Conservation (phyloP, 2,329 filamentous ascomycete genomes). For the Pyrenophora graminea region DNA sequence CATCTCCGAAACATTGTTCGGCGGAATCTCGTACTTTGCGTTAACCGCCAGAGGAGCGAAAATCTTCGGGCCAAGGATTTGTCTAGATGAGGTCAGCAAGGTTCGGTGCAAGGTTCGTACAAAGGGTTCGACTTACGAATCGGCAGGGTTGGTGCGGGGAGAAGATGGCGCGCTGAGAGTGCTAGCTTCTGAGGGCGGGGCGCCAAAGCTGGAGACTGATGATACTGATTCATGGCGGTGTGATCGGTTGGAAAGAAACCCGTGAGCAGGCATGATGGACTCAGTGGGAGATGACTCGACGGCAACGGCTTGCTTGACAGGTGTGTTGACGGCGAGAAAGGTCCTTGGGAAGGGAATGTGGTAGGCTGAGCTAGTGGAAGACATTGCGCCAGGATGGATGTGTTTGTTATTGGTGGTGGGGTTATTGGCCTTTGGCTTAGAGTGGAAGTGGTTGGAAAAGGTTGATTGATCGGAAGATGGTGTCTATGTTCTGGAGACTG, state of each 20-base stretch:
- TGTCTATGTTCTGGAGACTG: slow-evolving; percentile 9
- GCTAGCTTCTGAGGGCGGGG: slow-evolving; percentile 22
- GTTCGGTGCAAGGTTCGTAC: too few species aligned
- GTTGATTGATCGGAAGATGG: slow-evolving; percentile 1
- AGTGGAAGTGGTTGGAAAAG: slow-evolving; percentile 2
- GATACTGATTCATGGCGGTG: slow-evolving; percentile 35
- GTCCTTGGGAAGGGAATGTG: slow-evolving; percentile 45
- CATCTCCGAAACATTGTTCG: slow-evolving; percentile 28
- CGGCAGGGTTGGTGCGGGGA: slow-evolving; percentile 30
- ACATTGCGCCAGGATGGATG: slow-evolving; percentile 40
- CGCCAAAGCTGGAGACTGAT: slow-evolving; percentile 28
- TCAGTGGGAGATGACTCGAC: slow-evolving; percentile 19
- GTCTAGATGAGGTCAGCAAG: slow-evolving; percentile 1
- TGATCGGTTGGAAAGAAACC: slow-evolving; percentile 45
- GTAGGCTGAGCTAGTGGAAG: slow-evolving; percentile 38
- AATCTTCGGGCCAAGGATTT: slow-evolving; percentile 32
- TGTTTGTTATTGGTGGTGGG: slow-evolving; percentile 11
- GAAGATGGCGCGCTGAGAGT: slow-evolving; percentile 36
- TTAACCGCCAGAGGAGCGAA: slow-evolving; percentile 44
- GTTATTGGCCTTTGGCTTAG: slow-evolving; percentile 3
- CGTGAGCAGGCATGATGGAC: slow-evolving; percentile 34
- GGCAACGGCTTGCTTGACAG: slow-evolving; percentile 26
- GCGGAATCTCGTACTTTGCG: slow-evolving; percentile 35
- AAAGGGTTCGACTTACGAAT: slow-evolving; percentile 8
- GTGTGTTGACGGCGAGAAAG: slow-evolving; percentile 45